phyloP scores from a whole-genome alignment of 1,284 basidiomycete species.

The Cutaneotrichosporon sp. region DNA sequence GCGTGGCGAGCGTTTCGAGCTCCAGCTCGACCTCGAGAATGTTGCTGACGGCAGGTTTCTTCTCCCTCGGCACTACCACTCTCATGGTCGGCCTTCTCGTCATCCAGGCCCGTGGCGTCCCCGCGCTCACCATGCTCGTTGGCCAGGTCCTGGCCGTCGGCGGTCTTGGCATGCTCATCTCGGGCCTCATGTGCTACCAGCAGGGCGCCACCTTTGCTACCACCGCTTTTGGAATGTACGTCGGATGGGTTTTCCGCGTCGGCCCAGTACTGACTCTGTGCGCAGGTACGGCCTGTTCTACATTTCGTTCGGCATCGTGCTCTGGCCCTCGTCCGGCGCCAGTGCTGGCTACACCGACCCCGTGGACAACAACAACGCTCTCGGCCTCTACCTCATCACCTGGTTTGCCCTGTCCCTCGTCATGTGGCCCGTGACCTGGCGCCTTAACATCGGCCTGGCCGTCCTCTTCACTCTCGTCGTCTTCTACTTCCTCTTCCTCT shows the following conservation, averaged over 20 bases:
- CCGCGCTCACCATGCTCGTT: constrained; percentile 13
- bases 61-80: constrained; percentile 21
- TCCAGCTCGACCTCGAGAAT: too few relatives aligned
- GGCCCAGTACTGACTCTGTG: background rate
- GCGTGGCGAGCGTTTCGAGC: too few relatives aligned
- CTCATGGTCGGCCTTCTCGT: constrained; percentile 20
- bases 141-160: constrained; percentile 19
- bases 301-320: constrained; percentile 19
- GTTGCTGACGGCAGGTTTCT: constrained; percentile 13
- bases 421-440: constrained; percentile 21
- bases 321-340: constrained; percentile 20
- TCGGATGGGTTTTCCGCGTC: background rate
- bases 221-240: constrained; percentile 21
- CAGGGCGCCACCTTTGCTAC: constrained; percentile 19
- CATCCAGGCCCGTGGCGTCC: constrained; percentile 16
- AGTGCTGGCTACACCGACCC: constrained; percentile 9
- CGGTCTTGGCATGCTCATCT: constrained; percentile 26
- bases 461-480: constrained; percentile 19
- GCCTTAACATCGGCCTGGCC: constrained; percentile 19
- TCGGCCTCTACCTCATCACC: constrained; percentile 19
- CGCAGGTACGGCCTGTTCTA: constrained; percentile 23
- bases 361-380: constrained; percentile 20
- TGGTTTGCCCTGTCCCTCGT: constrained; percentile 21
- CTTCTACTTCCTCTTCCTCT: constrained; percentile 25
- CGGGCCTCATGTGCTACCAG: constrained; percentile 21